Evolutionary conservation across 345 rosid genomes (phyloP).

Genomic region (Arabidopsis suecica): DNA sequence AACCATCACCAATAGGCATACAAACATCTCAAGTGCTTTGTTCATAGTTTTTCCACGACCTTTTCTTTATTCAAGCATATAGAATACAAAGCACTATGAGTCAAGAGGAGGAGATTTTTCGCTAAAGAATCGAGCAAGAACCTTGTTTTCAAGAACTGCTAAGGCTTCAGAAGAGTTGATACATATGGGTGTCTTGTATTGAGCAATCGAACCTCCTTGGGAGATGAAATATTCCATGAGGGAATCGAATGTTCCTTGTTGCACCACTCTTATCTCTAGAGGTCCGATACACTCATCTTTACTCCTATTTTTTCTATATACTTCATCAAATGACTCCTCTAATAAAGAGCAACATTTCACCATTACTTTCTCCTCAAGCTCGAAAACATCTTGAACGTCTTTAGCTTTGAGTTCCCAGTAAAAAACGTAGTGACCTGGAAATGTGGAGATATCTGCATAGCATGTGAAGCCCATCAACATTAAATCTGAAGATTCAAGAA

Average conservation of each 20-base stretch:
- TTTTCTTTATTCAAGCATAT: no score
- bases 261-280: constrained; percentile 68
- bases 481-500: constrained; percentile 52
- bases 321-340: constrained; percentile 61
- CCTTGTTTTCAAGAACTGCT: constrained; percentile 8
- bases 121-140: constrained; percentile 8
- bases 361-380: constrained; percentile 50
- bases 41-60: no score
- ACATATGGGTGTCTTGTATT: constrained; percentile 74
- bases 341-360: constrained; percentile 60
- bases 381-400: constrained; percentile 9
- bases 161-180: constrained; percentile 44
- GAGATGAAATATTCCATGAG: constrained; percentile 68
- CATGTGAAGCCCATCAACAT: constrained; percentile 60
- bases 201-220: constrained; percentile 59
- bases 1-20: no score
- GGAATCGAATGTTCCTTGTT: constrained; percentile 60
- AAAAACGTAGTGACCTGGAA: constrained; percentile 63
- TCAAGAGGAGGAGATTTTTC: neutral
- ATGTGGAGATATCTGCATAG: constrained; percentile 50
- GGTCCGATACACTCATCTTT: constrained; percentile 55
- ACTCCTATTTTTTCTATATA: constrained; percentile 52
- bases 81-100: neutral
- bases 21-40: no score
- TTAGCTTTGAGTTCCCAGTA: constrained; percentile 65